Evolutionary conservation across 768 basidiomycete species (phyloP).

Genomic region (Amanita rimosa): DNA sequence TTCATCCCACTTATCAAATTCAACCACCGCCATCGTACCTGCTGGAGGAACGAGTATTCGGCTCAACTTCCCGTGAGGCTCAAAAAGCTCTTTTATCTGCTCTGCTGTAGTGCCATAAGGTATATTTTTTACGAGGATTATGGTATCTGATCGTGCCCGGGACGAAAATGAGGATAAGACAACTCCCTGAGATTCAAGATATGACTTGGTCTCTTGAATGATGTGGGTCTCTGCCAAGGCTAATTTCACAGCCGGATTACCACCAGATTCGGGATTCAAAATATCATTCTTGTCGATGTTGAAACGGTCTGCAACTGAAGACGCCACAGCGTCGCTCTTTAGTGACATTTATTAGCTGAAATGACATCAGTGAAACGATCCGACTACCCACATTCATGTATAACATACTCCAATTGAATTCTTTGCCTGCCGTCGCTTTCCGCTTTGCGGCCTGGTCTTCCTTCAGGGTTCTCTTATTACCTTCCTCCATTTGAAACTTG

Average conservation of each 20-base stretch:
- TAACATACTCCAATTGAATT: conserved; percentile 88
- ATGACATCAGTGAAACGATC: background rate
- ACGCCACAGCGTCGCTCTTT: conserved; percentile 88
- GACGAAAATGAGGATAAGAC: conserved; percentile 46
- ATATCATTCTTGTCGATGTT: conserved; percentile 81
- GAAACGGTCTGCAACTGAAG: conserved; percentile 84
- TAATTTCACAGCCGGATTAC: conserved; percentile 83
- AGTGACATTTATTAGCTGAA: conserved; percentile 6
- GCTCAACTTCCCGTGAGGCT: conserved; percentile 56
- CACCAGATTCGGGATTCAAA: conserved; percentile 66
- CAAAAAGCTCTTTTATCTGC: conserved; percentile 74
- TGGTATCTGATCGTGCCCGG: conserved; percentile 57
- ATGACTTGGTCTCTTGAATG: conserved; percentile 89
- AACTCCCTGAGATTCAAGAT: conserved; percentile 72
- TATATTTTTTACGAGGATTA: conserved; percentile 92
- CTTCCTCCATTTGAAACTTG: conserved; percentile 30
- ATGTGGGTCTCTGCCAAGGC: conserved; percentile 95
- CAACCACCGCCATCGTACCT: conserved; percentile 88
- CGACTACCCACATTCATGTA: conserved; percentile 87
- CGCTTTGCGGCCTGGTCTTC: conserved; percentile 54
- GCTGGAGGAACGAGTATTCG: conserved; percentile 82
- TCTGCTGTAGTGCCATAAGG: conserved; percentile 76
- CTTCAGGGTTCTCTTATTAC: conserved; percentile 37
- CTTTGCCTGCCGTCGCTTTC: conserved; percentile 59
- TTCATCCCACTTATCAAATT: conserved; percentile 63